phyloP scores from a whole-genome alignment of 768 basidiomycete genomes.

The Chalciporus chontae region DNA sequence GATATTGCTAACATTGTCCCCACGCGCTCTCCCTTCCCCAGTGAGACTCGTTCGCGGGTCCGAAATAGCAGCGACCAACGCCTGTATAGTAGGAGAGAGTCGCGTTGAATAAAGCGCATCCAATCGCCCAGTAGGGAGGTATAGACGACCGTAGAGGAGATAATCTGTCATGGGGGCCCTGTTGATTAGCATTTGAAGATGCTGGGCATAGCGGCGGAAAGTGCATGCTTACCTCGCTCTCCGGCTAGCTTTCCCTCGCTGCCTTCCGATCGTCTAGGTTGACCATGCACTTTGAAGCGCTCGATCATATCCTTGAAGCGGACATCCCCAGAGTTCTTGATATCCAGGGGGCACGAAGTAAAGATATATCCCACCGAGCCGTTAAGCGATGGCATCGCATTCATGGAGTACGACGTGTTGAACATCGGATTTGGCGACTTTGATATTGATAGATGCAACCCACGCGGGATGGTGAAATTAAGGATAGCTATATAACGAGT shows the following conservation, averaged over 20 bases:
- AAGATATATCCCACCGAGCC: conserved; percentile 94
- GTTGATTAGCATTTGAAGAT: conserved; percentile 21
- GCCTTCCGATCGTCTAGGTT: conserved; percentile 73
- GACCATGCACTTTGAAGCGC: conserved; percentile 79
- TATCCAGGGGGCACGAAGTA: conserved; percentile 77
- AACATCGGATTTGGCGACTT: conserved; percentile 89
- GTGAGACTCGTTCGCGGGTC: conserved; percentile 57
- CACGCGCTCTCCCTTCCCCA: conserved; percentile 38
- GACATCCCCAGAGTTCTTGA: conserved; percentile 65
- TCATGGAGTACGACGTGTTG: conserved; percentile 89
- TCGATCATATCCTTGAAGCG: conserved; percentile 88
- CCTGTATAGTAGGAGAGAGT: conserved; percentile 74
- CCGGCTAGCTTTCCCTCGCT: conserved; percentile 84
- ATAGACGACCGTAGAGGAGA: conserved; percentile 87
- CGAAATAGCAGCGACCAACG: conserved; percentile 82
- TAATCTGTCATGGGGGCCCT: conserved; percentile 60
- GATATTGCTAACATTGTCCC: conserved; percentile 57
- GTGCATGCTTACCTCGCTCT: conserved; percentile 58
- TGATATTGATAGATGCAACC: conserved; percentile 74
- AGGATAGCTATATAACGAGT: conserved; percentile 61
- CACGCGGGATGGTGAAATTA: conserved; percentile 85
- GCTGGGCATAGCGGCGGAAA: neutral
- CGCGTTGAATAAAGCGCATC: conserved; percentile 89
- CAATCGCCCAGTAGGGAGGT: conserved; percentile 83
- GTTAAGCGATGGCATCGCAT: conserved; percentile 87